Evolutionary conservation across 2,329 filamentous ascomycete genomes (phyloP), one percentile per base, ranked within the genome.

Genomic region (Domatiomyces catenatus): DNA sequence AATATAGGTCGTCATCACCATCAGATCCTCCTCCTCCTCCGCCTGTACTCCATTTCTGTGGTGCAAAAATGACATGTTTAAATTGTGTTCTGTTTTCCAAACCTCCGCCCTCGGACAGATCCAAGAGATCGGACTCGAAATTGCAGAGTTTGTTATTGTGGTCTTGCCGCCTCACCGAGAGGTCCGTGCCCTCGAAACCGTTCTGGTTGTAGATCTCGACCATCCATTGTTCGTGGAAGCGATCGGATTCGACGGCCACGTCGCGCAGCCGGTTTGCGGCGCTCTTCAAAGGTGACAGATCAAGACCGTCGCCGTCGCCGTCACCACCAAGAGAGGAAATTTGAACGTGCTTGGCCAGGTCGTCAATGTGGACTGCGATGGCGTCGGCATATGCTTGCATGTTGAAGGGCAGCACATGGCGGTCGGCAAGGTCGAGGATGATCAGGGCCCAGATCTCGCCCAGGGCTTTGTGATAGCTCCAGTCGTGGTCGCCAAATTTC

Each of bases 11-110:
- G 28, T 83, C 76, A 10, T 12, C 15, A 5, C 6, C 15, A 57
- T 82, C 77, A 6, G 22, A 24, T 6, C 22, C 22, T 24, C 6
- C 3, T 6, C 22, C 22, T 24, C 6, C 3, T 24, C 3, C 6
- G 39, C 76, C 79, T 32, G 81, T n/a, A n/a, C n/a, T 81, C 83
- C 86, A 89, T 2, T 79, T 71, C 61, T 86, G 79, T 0, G 92
- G 92, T 1, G 85, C 90, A 63, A 89, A 94, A 51, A 98, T 70
- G 62, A 93, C 76, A 67, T 95, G 92, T 66, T 93, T 94, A 74
- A 88, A 98, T 68, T 96, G 92, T 4, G 84, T 85, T 56, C 90
- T 81, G 59, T 86, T 86, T 42, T 47, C 49, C 18, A 58, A 47
- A 1, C 57, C 58, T 5, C 51, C 54, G 8, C 47, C 50, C 10